Percentiles rank a stretch among this genome's conserved stretches.
Evolutionary conservation across 2,329 filamentous ascomycete genomes (phyloP).

Genomic region (Pseudogymnoascus sp.): DNA sequence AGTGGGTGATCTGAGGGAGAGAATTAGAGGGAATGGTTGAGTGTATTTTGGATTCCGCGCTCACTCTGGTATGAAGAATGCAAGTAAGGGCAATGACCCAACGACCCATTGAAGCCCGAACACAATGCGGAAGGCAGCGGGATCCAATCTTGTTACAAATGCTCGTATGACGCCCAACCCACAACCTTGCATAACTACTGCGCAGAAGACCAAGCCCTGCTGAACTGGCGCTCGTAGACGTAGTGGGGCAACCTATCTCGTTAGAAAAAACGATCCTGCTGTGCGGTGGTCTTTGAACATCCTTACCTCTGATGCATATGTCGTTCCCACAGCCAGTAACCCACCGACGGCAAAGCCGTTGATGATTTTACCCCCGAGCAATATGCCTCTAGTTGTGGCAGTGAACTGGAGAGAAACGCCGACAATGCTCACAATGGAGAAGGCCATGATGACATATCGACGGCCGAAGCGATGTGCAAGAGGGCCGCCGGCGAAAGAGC

Average conservation of each 20-base stretch:
- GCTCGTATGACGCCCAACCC: constrained; percentile 19
- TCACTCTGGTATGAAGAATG: neutral
- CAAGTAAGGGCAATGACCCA: neutral
- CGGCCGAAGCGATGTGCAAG: constrained; percentile 19
- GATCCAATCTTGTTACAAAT: constrained; percentile 18
- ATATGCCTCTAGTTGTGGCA: constrained; percentile 15
- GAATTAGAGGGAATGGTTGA: neutral
- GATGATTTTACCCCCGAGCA: constrained; percentile 21
- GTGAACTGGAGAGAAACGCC: constrained; percentile 19
- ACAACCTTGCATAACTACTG: constrained; percentile 20
- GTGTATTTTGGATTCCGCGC: neutral
- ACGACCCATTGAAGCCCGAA: constrained; percentile 22
- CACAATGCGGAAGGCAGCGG: constrained; percentile 18
- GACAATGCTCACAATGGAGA: constrained; percentile 16
- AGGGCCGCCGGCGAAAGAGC: constrained; percentile 18
- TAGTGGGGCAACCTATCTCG: constrained; percentile 18
- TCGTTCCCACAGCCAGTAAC: constrained; percentile 17
- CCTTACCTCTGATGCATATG: constrained; percentile 20
- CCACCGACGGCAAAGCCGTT: constrained; percentile 21
- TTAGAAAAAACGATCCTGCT: neutral
- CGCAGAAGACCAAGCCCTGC: constrained; percentile 20
- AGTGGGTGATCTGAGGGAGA: constrained; percentile 17
- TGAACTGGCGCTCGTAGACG: constrained; percentile 20
- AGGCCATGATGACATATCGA: constrained; percentile 18
- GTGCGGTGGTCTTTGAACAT: constrained; percentile 17